A percentile compares a stretch with the other conserved stretches of the same genome.
phyloP scores from a whole-genome alignment of 2,329 filamentous ascomycete species.

The Phyllachora maydis region DNA sequence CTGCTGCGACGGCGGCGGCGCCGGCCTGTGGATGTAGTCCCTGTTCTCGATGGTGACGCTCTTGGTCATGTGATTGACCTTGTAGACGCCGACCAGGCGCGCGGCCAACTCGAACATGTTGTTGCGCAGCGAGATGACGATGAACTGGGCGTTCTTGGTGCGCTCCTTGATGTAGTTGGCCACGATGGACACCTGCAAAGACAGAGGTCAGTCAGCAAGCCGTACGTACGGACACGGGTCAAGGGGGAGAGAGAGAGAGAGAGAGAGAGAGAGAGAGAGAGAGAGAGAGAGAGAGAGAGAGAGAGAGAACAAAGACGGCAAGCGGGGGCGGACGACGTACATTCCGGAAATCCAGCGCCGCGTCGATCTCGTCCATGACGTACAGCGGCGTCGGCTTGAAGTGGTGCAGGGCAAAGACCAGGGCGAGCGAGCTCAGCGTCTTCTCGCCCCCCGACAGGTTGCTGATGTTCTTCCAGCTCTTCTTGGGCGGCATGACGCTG shows the following conservation, averaged over 20 bases:
- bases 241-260: constrained; percentile 1
- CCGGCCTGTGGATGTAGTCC: constrained; percentile 40
- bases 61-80: constrained; percentile 98
- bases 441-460: constrained; percentile 95
- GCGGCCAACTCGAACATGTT: constrained; percentile 99
- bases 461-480: constrained; percentile 98
- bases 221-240: too few species aligned
- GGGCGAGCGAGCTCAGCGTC: constrained; percentile 75
- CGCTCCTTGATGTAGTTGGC: constrained; percentile 98
- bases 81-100: constrained; percentile 90
- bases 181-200: constrained; percentile 81
- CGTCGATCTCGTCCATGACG: constrained; percentile 99
- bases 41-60: constrained; percentile 75
- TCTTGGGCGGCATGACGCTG: constrained; percentile 98
- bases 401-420: constrained; percentile 96
- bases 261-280: constrained; percentile 1
- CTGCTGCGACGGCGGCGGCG: too few species aligned
- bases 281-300: not conserved
- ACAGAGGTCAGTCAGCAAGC: constrained; percentile 3
- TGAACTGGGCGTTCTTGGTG: constrained; percentile 97
- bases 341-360: constrained; percentile 91
- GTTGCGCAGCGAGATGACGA: constrained; percentile 92
- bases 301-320: too few species aligned
- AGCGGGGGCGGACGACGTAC: too few species aligned
- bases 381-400: constrained; percentile 96